Percentiles rank a stretch among this genome's conserved stretches.
phyloP scores from a whole-genome alignment of 768 basidiomycete genomes.

The Cystoderma amianthinum region DNA sequence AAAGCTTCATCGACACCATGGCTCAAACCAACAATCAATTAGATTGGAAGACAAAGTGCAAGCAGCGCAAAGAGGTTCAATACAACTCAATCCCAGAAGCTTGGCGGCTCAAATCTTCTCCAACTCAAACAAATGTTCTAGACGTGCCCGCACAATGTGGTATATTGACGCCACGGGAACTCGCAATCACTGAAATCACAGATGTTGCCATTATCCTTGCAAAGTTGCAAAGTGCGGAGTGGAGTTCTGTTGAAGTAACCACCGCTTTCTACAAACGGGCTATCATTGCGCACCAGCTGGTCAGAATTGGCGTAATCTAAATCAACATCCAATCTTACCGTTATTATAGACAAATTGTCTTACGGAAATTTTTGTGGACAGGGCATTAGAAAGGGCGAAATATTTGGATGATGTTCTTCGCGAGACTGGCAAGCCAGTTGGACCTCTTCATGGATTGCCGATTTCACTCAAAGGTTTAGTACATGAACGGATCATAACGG shows the following conservation, averaged over 20 bases:
- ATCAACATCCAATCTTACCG: not conserved
- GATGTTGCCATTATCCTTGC: slow-evolving; percentile 35
- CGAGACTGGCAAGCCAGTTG: slow-evolving; percentile 39
- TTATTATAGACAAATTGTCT: slow-evolving; percentile 38
- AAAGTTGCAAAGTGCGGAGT: slow-evolving; percentile 37
- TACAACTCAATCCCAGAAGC: slow-evolving; percentile 42
- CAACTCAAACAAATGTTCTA: slow-evolving; percentile 39
- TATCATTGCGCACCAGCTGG: slow-evolving; percentile 61
- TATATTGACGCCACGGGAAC: slow-evolving; percentile 42
- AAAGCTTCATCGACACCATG: no score
- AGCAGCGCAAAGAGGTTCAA: slow-evolving; percentile 38
- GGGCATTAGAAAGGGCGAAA: slow-evolving; percentile 38
- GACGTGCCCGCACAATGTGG: slow-evolving; percentile 42
- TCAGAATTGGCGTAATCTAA: slow-evolving; percentile 16
- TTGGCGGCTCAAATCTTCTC: slow-evolving; percentile 37
- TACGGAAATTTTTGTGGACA: slow-evolving; percentile 51
- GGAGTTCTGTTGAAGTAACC: slow-evolving; percentile 53
- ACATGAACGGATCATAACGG: not conserved
- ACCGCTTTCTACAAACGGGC: slow-evolving; percentile 63
- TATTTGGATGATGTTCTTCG: slow-evolving; percentile 41
- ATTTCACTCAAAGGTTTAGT: slow-evolving; percentile 28
- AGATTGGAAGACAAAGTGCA: slow-evolving; percentile 19
- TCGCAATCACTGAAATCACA: slow-evolving; percentile 51
- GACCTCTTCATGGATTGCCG: slow-evolving; percentile 45
- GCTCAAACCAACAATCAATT: slow-evolving; percentile 4